Percentiles rank a stretch among this genome's conserved stretches.
Conservation (phyloP, 805 yeast species). For the Suhomyces sp. region DNA sequence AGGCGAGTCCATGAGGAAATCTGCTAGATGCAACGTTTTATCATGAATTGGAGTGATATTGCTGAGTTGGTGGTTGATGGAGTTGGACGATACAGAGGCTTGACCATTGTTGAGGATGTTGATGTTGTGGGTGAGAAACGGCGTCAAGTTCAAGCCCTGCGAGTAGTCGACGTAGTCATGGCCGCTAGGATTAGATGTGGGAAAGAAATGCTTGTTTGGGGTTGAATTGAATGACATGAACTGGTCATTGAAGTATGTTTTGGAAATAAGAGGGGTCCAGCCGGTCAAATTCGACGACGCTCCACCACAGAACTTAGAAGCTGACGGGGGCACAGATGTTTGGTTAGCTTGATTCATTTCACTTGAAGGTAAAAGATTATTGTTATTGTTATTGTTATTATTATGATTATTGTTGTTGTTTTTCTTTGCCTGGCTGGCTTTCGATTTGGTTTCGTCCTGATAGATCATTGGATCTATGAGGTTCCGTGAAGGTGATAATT, state of each 20-base stretch:
- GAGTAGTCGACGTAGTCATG: slow-evolving; percentile 27
- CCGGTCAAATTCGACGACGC: slow-evolving; percentile 23
- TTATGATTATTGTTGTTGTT: not conserved
- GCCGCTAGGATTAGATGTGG: slow-evolving; percentile 8
- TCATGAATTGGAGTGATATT: slow-evolving; percentile 44
- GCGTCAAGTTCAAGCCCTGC: slow-evolving; percentile 39
- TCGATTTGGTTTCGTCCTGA: slow-evolving; percentile 3
- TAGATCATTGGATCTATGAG: slow-evolving; percentile 36
- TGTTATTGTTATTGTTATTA: not conserved
- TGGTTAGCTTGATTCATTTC: slow-evolving; percentile 1
- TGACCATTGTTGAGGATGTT: slow-evolving; percentile 19
- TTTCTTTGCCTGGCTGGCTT: not conserved
- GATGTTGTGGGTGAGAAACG: slow-evolving; percentile 36
- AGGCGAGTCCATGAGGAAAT: slow-evolving; percentile 46
- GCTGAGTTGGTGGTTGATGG: slow-evolving; percentile 21
- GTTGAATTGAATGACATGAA: slow-evolving; percentile 34
- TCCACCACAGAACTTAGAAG: slow-evolving; percentile 17
- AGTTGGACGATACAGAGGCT: slow-evolving; percentile 13
- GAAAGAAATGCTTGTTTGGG: slow-evolving; percentile 30
- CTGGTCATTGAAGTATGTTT: slow-evolving; percentile 36
- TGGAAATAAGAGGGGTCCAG: slow-evolving; percentile 44
- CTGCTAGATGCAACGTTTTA: slow-evolving; percentile 38
- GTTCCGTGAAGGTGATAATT: slow-evolving; percentile 35
- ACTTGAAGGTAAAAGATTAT: not conserved
- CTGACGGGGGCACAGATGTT: slow-evolving; percentile 20